Evolutionary conservation across 2,329 filamentous ascomycete genomes (phyloP), one percentile per base, ranked within the genome.

Genomic region (Aspergillus nomiae): DNA sequence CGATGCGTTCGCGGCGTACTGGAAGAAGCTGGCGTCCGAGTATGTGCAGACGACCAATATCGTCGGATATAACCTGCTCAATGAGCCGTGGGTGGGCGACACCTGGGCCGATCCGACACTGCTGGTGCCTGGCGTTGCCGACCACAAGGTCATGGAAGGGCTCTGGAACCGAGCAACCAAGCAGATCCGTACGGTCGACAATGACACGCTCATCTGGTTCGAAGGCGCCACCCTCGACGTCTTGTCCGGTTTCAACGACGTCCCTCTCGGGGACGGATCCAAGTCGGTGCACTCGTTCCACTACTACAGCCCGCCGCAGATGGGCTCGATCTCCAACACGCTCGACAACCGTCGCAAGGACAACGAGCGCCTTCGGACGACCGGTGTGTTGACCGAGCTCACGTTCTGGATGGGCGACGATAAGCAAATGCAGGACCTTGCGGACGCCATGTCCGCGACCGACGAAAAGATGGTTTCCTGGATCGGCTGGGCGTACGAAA

Each of bases 231-330:
- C 63, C 10, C 43, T 62, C 41, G 63, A 66, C 26, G 41, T 66
- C 11, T 30, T 62, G 34, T 66, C 64, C 0, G 64, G 64, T 6
- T 66, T 64, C 56, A 60, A 66, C 14, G 60, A 66, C 24, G 64
- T 66, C 41, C 64, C 64, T 19, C 64, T 66, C 14, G 62, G 64
- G 12, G 64, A 66, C 30, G 64, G 64, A 30, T 64, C 64, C 8
- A 64, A 66, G 48, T 60, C 64, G n/a, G 62, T 66, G 24, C 64
- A 66, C 10, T 66, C 64, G 58, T 66, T 66, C 53, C 64, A 66
- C 28, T 66, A 66, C 45, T 66, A 66, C 51, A 58, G 48, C 53
- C 64, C 62, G 19, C 64, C 64, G 14, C 64, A 66, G 45, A 32
- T 66, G 14, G 56, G 59, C 12, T 60, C 62, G 26, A 66, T 66